Base-by-base conservation (phyloP, 108 stramenopile species). In the Discostella stelligeroides region DNA sequence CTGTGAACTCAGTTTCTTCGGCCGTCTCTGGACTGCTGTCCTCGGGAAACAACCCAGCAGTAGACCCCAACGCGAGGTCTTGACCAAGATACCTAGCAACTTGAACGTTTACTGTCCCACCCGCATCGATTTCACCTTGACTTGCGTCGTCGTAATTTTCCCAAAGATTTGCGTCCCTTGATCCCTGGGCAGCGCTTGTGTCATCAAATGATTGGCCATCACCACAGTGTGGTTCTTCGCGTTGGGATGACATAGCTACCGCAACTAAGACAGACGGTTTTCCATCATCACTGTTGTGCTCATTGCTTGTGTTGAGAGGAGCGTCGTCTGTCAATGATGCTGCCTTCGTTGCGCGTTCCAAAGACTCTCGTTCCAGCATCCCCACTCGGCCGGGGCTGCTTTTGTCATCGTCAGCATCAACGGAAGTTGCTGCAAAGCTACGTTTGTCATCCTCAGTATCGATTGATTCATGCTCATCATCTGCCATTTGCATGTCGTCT, bases 381-480 rank as follows among this genome's bases (percentile, higher is more conserved):
- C 45, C 63, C 61, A 17, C 51, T 67, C 47, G 53, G 10, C 63
- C 79, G 28, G 72, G 25, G 57, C 57, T 12, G 71, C 68, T 46
- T 29, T 54, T 54, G 27, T 54, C 53, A 54, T 54, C 28, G 15
- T 72, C 79, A 0, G 71, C 71, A 68, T 80, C 71, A 27, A 72
- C 59, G 7, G 72, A 73, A 47, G 54, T 64, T 37, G 51, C 77
- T 4, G 65, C 66, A 39, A 73, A 46, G 57, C 72, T 80, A 30
- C 72, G 67, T 20, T 80, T 80, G 38, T 80, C 79, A 23, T 80
- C 79, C 47, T 80, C 79, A 0, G 79, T 80, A 18, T 76, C 76
- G 40, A 76, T 68, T 8, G 68, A 69, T 66, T 80, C 76, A 45
- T 70, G 79, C 50, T 80, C 79, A 28, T 80, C 79, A 46, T 80